phyloP scores from a whole-genome alignment of 2,329 filamentous ascomycete species.

The Colletotrichum limetticola region DNA sequence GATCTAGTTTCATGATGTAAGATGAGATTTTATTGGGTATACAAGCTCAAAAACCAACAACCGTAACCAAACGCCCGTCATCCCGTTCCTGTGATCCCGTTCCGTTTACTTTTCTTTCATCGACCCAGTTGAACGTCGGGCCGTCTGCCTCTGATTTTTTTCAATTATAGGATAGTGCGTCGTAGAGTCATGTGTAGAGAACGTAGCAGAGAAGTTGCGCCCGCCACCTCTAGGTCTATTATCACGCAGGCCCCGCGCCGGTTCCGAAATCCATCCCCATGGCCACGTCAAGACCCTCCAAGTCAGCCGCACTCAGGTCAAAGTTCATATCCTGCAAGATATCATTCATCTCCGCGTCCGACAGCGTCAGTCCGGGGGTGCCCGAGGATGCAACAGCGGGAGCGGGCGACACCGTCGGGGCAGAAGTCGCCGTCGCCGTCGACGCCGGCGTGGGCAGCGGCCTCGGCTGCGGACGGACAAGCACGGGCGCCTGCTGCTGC shows the following conservation, averaged over 20 bases:
- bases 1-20: too few relatives aligned
- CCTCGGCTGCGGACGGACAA: background rate
- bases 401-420: conserved; percentile 17
- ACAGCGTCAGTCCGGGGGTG: conserved; percentile 47
- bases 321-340: conserved; percentile 58
- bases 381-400: conserved; percentile 38
- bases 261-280: conserved; percentile 27
- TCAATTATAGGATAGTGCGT: too few relatives aligned
- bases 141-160: too few relatives aligned
- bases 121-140: too few relatives aligned
- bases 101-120: too few relatives aligned
- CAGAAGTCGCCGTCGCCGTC: conserved; percentile 12
- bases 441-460: conserved; percentile 11
- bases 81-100: too few relatives aligned
- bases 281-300: conserved; percentile 30
- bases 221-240: background rate
- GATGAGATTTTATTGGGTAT: too few relatives aligned
- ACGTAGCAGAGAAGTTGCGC: too few relatives aligned
- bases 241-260: conserved; percentile 3
- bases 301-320: conserved; percentile 46
- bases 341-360: conserved; percentile 51
- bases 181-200: background rate
- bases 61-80: too few relatives aligned
- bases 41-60: too few relatives aligned
- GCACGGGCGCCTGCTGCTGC: conserved; percentile 4